Conservation (phyloP, 768 basidiomycete species). For the Neoboletus brunneissimus region DNA sequence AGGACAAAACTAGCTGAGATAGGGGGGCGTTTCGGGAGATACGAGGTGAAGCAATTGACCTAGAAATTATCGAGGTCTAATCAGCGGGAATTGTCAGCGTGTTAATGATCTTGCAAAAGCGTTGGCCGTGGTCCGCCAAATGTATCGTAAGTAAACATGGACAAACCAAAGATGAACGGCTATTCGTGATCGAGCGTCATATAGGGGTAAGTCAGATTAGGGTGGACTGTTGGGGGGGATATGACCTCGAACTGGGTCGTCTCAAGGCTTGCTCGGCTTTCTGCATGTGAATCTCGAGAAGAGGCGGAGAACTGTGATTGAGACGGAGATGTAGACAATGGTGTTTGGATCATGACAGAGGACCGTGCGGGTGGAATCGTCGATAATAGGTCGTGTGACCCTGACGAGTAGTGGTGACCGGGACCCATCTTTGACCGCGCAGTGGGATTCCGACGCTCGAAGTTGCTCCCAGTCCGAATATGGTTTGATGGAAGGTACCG, state of each 20-base stretch:
- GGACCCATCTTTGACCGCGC: conserved; percentile 19
- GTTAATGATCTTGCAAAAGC: conserved; percentile 15
- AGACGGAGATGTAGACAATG: conserved; percentile 28
- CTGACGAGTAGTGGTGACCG: conserved; percentile 24
- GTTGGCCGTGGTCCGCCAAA: conserved; percentile 9
- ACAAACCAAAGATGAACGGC: conserved; percentile 15
- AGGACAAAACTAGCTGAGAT: conserved; percentile 16
- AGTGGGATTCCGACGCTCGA: conserved; percentile 27
- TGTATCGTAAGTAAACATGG: conserved; percentile 13
- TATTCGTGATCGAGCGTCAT: conserved; percentile 47
- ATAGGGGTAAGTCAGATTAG: conserved; percentile 56
- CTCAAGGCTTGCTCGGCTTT: conserved; percentile 55
- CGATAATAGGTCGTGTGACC: conserved; percentile 31
- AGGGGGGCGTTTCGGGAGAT: conserved; percentile 9
- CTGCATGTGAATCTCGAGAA: conserved; percentile 26
- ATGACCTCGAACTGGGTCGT: conserved; percentile 67
- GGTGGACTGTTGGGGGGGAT: conserved; percentile 43
- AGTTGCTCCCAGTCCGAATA: conserved; percentile 30
- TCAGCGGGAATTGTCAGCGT: conserved; percentile 8
- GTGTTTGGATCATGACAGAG: conserved; percentile 14
- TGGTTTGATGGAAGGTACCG: conserved; percentile 40
- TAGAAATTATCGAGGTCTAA: conserved; percentile 3
- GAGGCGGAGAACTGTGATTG: conserved; percentile 24
- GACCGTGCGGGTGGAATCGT: conserved; percentile 8
- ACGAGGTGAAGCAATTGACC: conserved; percentile 5